A percentile compares a stretch with the other conserved stretches of the same genome.
These are phyloP conservation scores for Taxillus chinensis DNA, from an alignment of 164 flowering plant species.

Conservation along the genomic window DNA sequence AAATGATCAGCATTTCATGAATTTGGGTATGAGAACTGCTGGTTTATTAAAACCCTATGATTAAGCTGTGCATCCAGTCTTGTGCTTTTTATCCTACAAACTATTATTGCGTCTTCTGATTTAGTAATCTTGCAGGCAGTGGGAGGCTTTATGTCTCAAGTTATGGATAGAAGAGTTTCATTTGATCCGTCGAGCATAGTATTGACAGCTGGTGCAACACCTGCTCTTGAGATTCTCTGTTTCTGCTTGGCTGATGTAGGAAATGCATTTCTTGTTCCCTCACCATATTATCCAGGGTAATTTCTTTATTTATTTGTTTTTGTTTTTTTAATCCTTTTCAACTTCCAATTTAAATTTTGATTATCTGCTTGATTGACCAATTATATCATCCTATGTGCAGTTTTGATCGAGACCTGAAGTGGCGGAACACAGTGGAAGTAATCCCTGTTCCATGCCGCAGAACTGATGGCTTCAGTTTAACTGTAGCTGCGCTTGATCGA, in stretches of 20 bases:
- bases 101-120: not conserved
- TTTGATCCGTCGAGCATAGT: conserved; percentile 68
- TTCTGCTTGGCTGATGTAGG: conserved; percentile 93
- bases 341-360: not conserved
- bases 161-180: conserved; percentile 30
- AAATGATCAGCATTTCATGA: no score
- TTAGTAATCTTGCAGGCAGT: conserved; percentile 44
- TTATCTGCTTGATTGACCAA: conserved; percentile 10
- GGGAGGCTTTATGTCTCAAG: conserved; percentile 78
- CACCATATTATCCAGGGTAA: conserved; percentile 90
- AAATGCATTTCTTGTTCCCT: conserved; percentile 93
- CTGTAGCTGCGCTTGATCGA: conserved; percentile 61
- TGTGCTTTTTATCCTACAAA: no score
- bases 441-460: conserved; percentile 95
- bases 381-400: conserved; percentile 30
- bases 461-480: conserved; percentile 63
- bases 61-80: no score
- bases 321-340: not conserved
- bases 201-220: conserved; percentile 68
- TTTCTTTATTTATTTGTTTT: not conserved
- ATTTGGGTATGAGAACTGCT: no score
- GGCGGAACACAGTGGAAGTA: conserved; percentile 82
- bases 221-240: conserved; percentile 84
- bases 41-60: no score
- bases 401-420: conserved; percentile 74